Base-by-base conservation (phyloP, 1,139 yeast species). In the Geotrichum phurueaensis region DNA sequence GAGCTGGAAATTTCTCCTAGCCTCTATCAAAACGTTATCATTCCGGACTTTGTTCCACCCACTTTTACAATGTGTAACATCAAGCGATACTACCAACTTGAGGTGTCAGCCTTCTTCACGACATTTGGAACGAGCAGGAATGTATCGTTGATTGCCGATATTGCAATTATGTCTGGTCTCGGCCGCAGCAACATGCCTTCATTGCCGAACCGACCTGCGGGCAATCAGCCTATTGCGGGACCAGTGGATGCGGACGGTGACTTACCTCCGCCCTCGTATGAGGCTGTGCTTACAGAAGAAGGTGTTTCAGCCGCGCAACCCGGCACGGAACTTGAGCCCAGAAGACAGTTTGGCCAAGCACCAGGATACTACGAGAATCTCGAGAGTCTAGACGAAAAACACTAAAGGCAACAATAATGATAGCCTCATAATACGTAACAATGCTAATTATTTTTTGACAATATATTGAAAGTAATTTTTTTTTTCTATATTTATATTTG, bases 41-140 rank as follows among this genome's bases (percentile, higher is more conserved):
- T 84, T 15, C 87, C 89, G 0, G 80, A 77, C 54, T 70, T 76
- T 60, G 71, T 83, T 9, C 72, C 84, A 0, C 88, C 89, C 1
- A 75, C 82, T 5, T 85, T 85, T 70, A 73, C 71, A 48, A 81
- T 85, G 2, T 85, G 89, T 69, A 84, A 84, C 68, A 78, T 85
- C 18, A 69, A 77, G 3, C 74, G 88, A 54, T 68, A 67, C n/a
- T 84, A 85, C 67, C 69, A 72, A 13, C 64, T 84, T 51, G 71
- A 71, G 22, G 73, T 84, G 1, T 70, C 71, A 2, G 84, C 78
- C 1, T 84, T 81, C 2, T 76, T 85, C 61, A 73, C 82, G 10
- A 62, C 67, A 3, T 72, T 69, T 39, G n/a, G n/a, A 15, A 39
- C n/a, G 45, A 39, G 45, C n/a, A 48, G 51, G 20, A 25, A 18